Conservation (phyloP, 345 rosid species). For the Boechera divaricarpa region DNA sequence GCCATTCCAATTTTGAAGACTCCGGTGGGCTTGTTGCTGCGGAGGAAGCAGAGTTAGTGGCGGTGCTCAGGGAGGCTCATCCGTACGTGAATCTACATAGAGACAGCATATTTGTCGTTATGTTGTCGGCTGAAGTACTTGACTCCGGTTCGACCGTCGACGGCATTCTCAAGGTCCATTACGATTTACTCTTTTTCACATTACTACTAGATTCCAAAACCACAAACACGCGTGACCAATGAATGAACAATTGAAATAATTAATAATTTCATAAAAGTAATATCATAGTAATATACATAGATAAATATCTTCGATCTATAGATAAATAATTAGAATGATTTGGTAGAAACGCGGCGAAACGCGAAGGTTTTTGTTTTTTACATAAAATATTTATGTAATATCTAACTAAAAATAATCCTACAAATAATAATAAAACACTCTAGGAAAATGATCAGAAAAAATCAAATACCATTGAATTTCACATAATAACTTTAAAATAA, state of each 20-base stretch:
- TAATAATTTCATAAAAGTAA: too few relatives aligned
- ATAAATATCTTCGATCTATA: background rate
- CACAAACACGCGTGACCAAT: background rate
- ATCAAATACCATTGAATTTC: too few relatives aligned
- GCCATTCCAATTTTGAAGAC: background rate
- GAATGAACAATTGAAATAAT: background rate
- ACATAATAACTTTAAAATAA: background rate
- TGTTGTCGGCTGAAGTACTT: constrained; percentile 34
- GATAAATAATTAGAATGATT: too few relatives aligned
- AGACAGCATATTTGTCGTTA: constrained; percentile 30
- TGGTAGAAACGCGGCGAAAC: background rate
- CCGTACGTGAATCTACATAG: constrained; percentile 40
- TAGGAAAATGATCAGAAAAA: too few relatives aligned
- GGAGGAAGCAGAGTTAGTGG: constrained; percentile 31
- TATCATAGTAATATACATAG: background rate
- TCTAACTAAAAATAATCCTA: too few relatives aligned
- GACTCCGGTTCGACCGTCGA: constrained; percentile 19
- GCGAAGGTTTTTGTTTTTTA: too few relatives aligned
- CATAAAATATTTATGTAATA: too few relatives aligned
- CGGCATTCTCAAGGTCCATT: constrained; percentile 28
- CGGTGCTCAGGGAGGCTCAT: constrained; percentile 35
- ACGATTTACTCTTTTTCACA: background rate
- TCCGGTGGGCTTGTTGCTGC: background rate
- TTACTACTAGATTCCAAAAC: constrained; percentile 8
- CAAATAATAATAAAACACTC: too few relatives aligned